Evolutionary conservation across 352 stramenopile species (phyloP), one percentile per base, ranked within the genome.

Genomic region (Thraustotheca clavata): DNA sequence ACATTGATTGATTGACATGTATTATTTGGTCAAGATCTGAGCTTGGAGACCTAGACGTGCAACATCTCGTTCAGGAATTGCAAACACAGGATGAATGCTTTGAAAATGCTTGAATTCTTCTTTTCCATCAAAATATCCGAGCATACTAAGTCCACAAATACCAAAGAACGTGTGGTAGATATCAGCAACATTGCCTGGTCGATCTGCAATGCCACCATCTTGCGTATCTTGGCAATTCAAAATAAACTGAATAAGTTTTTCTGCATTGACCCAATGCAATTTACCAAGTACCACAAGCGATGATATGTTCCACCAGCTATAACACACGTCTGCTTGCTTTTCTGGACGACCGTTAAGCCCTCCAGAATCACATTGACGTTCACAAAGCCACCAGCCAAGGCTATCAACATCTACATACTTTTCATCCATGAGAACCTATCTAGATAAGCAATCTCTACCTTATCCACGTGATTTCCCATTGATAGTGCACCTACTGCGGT

Each of bases 151-250:
- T 27, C 96, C 96, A 40, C 84, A 88, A 71, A 99, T 93, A 26
- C 96, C 96, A 71, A 99, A 99, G 74, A 99, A 99, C 1, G 96
- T 99, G 73, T 99, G 96, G 74, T 98, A 99, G 24, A 99, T 89
- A 66, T 99, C 97, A 0, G 93, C 84, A 66, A 97, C 84, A 68
- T 98, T 96, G 36, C 87, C 92, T n/a, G 96, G 96, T 38, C 97
- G 88, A 73, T 99, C 97, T 14, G 95, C 88, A 70, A 99, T 99
- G 18, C 97, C 97, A 48, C 97, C 97, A 68, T 98, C 96, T 26
- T 99, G 96, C 4, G 80, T 75, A 75, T 99, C 97, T 76, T 99
- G 97, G 69, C 93, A 98, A 32, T 91, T 77, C 46, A 98, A 61
- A 67, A 98, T 98, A 72, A 96, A 98, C 52, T 91, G 66, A 60